Base-by-base conservation (phyloP, 352 stramenopile species). In the Phytopythium delawarense region DNA sequence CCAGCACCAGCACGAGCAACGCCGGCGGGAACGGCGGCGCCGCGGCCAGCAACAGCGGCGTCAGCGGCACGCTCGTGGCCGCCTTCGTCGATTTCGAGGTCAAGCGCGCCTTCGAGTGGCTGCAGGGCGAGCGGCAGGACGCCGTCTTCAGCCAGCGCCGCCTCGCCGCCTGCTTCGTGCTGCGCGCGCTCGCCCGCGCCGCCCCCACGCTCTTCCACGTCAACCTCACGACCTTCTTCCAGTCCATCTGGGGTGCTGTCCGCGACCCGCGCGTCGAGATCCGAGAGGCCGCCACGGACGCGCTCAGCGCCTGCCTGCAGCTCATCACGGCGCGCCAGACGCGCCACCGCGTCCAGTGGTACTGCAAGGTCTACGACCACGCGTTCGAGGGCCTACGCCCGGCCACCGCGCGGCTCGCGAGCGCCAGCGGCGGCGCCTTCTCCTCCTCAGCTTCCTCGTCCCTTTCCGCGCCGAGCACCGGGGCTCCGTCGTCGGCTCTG, bases 81-180 rank as follows among this genome's bases (percentile, higher is more conserved):
- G 89, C 91, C 49, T 97, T 94, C 72, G 87, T 98, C 32, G 91
- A 98, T 61, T 96, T 97, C 70, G 92, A 98, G 70, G 87, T 96
- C 11, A 95, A 92, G 46, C 78, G 91, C 48, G 89, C 89, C 13
- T 92, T 98, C 49, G 88, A 97, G 57, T 97, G 88, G 90, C 82
- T 97, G 0, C 81, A 91, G 44, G 72, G 86, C 48, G 69, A 72
- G 21, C 71, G 81, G 2, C 79, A 91, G 25, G 87, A 96, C 44
- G 72, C 81, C 23, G 40, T 92, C 11, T 83, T 92, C 62, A 92
- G 79, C 55, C 87, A 96, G 64, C 70, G 87, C 2, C 65, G 87
- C 13, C 72, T 96, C 1, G 84, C 87, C 0, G 87, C 87, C 15
- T 96, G 87, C 57, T 92, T 94, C 61, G 84, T 98, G 34, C 69